These are phyloP conservation scores for bread wheat (Triticum aestivum) DNA, from an alignment of 176 grass and related monocot species.

Conservation along the genomic window IWGSC_CS_RefSeq_v2.1 NC_057809.1:566195697-566196196, in stretches of 20 bases:
- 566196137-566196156: conserved; percentile 42
- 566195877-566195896: conserved; percentile 26
- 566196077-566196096: conserved; percentile 32
- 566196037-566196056: conserved; percentile 39
- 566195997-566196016: conserved; percentile 22
- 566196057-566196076: conserved; percentile 50
- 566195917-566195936: conserved; percentile 47
- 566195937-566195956: conserved; percentile 66
- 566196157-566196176: conserved; percentile 36
- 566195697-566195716: conserved; percentile 22
- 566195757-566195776: conserved; percentile 63
- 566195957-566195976: conserved; percentile 60
- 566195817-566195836: conserved; percentile 15
- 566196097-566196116: conserved; percentile 48
- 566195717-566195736: conserved; percentile 63
- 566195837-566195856: conserved; percentile 40
- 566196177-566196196: conserved; percentile 54
- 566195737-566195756: conserved; percentile 42
- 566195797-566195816: conserved; percentile 38
- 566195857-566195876: conserved; percentile 55
- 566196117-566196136: conserved; percentile 60
- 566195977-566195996: conserved; percentile 56
- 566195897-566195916: conserved; percentile 49
- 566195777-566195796: conserved; percentile 51
- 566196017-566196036: conserved; percentile 44